Conservation (phyloP, 1,139 yeast species). For the Magnusiomyces ingens region DNA sequence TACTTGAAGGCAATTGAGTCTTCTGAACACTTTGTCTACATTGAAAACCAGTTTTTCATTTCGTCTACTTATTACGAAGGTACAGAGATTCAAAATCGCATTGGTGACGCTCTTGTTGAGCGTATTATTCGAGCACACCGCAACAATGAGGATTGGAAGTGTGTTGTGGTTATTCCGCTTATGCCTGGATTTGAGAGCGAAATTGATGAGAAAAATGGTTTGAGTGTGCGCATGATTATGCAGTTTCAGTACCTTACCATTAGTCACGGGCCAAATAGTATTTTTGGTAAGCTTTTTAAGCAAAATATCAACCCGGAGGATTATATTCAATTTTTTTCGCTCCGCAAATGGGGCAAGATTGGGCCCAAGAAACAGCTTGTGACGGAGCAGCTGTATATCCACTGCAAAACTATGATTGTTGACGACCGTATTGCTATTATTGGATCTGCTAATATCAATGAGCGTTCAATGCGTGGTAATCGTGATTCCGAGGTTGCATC, state of each 20-base stretch:
- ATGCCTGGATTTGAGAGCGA: constrained; percentile 98
- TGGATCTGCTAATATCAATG: constrained; percentile 22
- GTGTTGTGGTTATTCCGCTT: constrained; percentile 82
- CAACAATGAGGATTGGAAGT: constrained; percentile 78
- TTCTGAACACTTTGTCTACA: constrained; percentile 86
- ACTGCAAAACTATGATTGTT: constrained; percentile 19
- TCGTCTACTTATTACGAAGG: constrained; percentile 87
- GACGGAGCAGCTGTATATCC: constrained; percentile 20
- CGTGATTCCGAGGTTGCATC: constrained; percentile 35
- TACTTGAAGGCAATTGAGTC: constrained; percentile 85
- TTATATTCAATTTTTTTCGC: constrained; percentile 83
- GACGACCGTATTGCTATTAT: constrained; percentile 18
- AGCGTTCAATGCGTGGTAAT: constrained; percentile 18
- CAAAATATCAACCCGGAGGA: constrained; percentile 80
- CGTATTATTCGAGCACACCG: constrained; percentile 82
- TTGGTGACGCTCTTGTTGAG: constrained; percentile 95
- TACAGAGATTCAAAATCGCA: constrained; percentile 73
- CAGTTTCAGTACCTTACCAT: constrained; percentile 94
- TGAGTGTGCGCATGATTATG: constrained; percentile 91
- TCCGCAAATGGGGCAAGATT: constrained; percentile 92
- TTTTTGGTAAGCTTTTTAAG: constrained; percentile 71
- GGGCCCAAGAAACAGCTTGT: constrained; percentile 62
- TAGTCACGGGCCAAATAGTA: constrained; percentile 84
- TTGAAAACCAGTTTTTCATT: constrained; percentile 61
- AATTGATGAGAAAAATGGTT: constrained; percentile 90